phyloP scores from a whole-genome alignment of 2,329 filamentous ascomycete species.

The Beauveria rudraprayagi region DNA sequence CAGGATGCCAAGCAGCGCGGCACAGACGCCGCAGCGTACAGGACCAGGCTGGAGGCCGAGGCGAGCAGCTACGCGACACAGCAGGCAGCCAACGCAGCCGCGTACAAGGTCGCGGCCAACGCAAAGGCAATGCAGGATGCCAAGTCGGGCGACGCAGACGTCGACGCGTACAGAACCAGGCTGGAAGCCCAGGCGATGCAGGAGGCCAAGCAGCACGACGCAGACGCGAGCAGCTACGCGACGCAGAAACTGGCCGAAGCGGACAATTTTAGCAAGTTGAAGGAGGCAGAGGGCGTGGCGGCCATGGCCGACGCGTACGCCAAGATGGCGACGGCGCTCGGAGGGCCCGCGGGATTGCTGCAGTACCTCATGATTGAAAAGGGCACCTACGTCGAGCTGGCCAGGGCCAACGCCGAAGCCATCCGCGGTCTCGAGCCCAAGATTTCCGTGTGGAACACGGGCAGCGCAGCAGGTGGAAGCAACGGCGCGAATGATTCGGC shows the following conservation, averaged over 20 bases:
- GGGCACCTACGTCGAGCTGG: constrained; percentile 68
- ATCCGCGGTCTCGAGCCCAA: constrained; percentile 75
- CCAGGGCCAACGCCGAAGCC: constrained; percentile 67
- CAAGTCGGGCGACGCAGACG: too few species aligned
- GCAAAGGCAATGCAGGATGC: too few species aligned
- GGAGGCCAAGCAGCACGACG: too few species aligned
- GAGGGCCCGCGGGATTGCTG: constrained; percentile 68
- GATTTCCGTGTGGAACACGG: constrained; percentile 87
- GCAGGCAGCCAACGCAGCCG: too few species aligned
- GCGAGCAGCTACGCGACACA: constrained; percentile 28
- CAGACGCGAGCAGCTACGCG: constrained; percentile 28
- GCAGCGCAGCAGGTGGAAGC: constrained; percentile 36
- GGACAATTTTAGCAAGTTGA: constrained; percentile 50
- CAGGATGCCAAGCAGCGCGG: constrained; percentile 38
- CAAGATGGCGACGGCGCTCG: constrained; percentile 63
- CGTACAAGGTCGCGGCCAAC: too few species aligned
- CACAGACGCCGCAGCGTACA: constrained; percentile 43
- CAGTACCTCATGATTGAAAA: constrained; percentile 86
- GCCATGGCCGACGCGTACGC: constrained; percentile 78
- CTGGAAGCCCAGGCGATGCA: too few species aligned
- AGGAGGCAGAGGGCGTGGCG: constrained; percentile 66
- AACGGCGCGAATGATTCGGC: constrained; percentile 40
- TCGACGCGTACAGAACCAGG: too few species aligned
- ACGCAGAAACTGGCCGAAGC: constrained; percentile 49
- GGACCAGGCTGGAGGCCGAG: constrained; percentile 20